These are phyloP conservation scores for Datura wrightii DNA, from an alignment of 257 asterid genomes.

Conservation along the genomic window DNA sequence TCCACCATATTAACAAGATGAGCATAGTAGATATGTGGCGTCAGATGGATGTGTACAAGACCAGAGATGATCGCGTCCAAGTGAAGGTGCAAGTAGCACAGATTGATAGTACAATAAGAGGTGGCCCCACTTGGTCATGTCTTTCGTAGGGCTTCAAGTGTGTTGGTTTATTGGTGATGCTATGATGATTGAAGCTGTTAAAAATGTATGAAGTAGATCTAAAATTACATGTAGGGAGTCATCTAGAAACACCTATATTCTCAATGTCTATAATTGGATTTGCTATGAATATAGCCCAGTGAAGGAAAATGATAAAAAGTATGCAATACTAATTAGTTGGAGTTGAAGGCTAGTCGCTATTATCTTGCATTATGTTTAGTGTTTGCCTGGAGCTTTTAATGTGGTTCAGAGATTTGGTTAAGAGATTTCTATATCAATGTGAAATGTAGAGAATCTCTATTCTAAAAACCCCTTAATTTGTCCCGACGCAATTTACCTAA, in stretches of 20 bases:
- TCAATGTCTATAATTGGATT: neutral
- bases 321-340: neutral
- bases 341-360: neutral
- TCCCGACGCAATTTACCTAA: neutral
- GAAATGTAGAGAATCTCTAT: neutral
- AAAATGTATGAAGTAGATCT: neutral
- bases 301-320: neutral
- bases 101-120: neutral
- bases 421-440: slow-evolving; percentile 9
- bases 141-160: neutral
- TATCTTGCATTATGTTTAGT: neutral
- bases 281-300: neutral
- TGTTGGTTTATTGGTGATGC: slow-evolving; percentile 19
- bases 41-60: neutral
- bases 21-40: neutral
- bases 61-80: neutral
- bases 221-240: neutral
- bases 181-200: neutral
- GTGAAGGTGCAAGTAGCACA: slow-evolving; percentile 7
- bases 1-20: neutral
- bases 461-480: neutral
- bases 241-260: neutral
- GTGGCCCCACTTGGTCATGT: neutral
- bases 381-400: slow-evolving; percentile 5
- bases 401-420: neutral